phyloP scores from a whole-genome alignment of 352 stramenopile species.

The Phytophthora lateralis region DNA sequence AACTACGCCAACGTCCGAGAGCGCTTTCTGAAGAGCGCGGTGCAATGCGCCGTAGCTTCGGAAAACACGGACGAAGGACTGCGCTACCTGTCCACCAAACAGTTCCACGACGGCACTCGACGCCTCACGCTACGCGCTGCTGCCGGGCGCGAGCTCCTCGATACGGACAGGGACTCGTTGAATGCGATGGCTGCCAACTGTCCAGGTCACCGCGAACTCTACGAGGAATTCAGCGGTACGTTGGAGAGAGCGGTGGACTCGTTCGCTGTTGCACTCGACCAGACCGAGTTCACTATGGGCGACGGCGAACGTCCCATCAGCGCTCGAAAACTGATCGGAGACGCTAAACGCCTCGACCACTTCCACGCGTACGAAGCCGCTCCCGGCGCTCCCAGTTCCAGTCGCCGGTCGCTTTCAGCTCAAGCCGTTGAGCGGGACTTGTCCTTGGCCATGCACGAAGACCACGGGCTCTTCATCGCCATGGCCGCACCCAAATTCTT shows the following conservation, averaged over 20 bases:
- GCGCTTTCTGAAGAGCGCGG: constrained; percentile 43
- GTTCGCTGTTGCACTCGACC: constrained; percentile 44
- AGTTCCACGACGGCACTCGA: constrained; percentile 55
- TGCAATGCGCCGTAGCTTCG: constrained; percentile 41
- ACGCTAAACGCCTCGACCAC: constrained; percentile 61
- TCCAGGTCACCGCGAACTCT: constrained; percentile 42
- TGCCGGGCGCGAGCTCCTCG: constrained; percentile 42
- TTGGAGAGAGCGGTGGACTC: constrained; percentile 48
- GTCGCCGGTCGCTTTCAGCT: constrained; percentile 4
- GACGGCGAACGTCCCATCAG: constrained; percentile 42
- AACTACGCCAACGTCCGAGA: constrained; percentile 45
- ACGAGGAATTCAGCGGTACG: constrained; percentile 48
- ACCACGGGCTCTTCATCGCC: constrained; percentile 63
- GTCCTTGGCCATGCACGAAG: constrained; percentile 62
- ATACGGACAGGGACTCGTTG: constrained; percentile 20
- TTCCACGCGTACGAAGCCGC: constrained; percentile 68
- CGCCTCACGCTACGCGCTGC: constrained; percentile 53
- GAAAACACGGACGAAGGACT: constrained; percentile 18
- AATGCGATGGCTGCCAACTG: constrained; percentile 33
- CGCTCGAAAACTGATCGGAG: constrained; percentile 43
- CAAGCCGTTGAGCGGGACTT: constrained; percentile 27
- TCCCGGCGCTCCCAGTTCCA: neutral
- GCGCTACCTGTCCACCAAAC: constrained; percentile 46
- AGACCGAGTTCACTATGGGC: constrained; percentile 41
- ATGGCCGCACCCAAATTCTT: constrained; percentile 58